Evolutionary conservation across 1,284 basidiomycete genomes (phyloP).

Genomic region (Heliocybe sulcata): DNA sequence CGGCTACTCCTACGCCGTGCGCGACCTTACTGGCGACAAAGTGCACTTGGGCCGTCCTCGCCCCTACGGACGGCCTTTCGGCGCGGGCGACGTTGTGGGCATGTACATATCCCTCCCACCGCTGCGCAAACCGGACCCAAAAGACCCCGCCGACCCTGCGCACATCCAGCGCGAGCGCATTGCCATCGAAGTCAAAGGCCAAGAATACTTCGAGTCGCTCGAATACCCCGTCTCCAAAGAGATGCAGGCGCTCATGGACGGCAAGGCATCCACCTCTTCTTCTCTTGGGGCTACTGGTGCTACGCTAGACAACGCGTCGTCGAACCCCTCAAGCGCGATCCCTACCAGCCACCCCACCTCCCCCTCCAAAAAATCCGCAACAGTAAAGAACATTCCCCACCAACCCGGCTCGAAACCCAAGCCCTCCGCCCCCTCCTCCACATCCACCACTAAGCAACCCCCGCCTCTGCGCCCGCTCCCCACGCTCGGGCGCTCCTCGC

Average conservation of each 20-base stretch:
- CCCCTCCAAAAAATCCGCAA: conserved; percentile 54
- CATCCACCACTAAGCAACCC: conserved; percentile 19
- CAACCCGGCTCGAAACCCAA: conserved; percentile 5
- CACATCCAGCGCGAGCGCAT: conserved; percentile 81
- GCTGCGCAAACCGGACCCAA: conserved; percentile 42
- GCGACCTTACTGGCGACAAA: conserved; percentile 91
- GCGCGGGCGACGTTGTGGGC: conserved; percentile 86
- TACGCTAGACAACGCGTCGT: not conserved
- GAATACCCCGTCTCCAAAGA: conserved; percentile 92
- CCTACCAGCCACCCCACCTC: conserved; percentile 46
- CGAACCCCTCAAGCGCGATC: conserved; percentile 27
- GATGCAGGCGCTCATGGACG: conserved; percentile 83
- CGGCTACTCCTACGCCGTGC: conserved; percentile 87
- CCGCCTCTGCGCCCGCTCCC: conserved; percentile 61
- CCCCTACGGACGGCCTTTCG: conserved; percentile 71
- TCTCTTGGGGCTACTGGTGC: not conserved
- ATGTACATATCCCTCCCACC: conserved; percentile 89
- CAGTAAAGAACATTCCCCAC: conserved; percentile 55
- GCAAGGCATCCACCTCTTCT: conserved; percentile 2
- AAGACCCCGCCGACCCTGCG: conserved; percentile 66
- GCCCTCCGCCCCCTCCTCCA: conserved; percentile 20
- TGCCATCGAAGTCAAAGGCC: conserved; percentile 92
- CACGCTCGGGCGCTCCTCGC: conserved; percentile 58
- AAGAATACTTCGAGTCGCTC: conserved; percentile 91
- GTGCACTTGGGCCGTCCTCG: conserved; percentile 78